Base-by-base conservation (phyloP, 768 basidiomycete species). In the Phylloporus arenicola region DNA sequence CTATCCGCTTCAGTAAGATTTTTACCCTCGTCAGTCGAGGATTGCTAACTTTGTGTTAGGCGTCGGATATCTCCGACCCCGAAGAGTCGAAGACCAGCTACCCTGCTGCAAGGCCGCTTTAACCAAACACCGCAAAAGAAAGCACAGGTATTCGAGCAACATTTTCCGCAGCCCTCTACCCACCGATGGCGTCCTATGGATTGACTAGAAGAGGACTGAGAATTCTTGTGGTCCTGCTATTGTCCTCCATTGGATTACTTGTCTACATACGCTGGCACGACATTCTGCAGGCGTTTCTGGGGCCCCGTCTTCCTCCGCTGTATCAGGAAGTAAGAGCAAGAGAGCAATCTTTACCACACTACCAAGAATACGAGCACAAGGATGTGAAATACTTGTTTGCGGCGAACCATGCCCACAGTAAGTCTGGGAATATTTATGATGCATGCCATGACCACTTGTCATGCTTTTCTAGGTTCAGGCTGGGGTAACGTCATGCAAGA, bases 401-500 rank as follows among this genome's bases (percentile, higher is more conserved):
- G 27, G 71, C 75, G 3, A 79, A 78, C 49, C 77, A 80, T 56
- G 71, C 62, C 0, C 61, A 64, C 47, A 62, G 77, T 74, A 42
- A 52, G 72, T 24, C 24, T 14, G 8, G 9, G 24, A n/a, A 8
- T 34, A 22, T 8, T 12, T n/a, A 22, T 40, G 8, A 6, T 19
- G 25, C 9, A 35, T 20, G 17, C 14, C 45, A 10, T n/a, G 25
- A 29, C 52, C 20, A 33, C n/a, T 11, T 20, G 11, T 6, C 17
- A 16, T 30, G 10, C 11, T 17, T 31, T 27, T 47, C 16, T 43
- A 73, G 73, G 65, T 39, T 64, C 63, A 6, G 74, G 73, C 1
- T 74, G 67, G 68, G 71, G 71, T 1, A 74, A 74, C 37, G 65
- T 67, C 8, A 69, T 74, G 72, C 70, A 74, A 47, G 73, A 75